Conservation (phyloP, 805 yeast species). For the Starmerella sp. region DNA sequence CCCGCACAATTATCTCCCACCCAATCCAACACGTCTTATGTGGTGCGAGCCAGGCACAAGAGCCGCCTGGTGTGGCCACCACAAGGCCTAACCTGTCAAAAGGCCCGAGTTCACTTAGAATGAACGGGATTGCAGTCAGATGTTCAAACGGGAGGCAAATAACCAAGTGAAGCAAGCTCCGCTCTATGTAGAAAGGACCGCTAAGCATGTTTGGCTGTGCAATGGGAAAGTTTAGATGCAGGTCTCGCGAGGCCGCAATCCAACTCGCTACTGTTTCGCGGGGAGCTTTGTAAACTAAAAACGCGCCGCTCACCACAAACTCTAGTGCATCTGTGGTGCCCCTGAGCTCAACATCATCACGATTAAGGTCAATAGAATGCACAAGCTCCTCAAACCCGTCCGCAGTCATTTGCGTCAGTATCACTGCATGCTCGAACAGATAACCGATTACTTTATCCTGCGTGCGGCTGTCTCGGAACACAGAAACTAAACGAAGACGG, state of each 20-base stretch:
- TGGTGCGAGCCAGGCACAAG: slow-evolving; percentile 2
- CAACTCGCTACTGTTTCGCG: background rate
- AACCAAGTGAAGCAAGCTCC: slow-evolving; percentile 1
- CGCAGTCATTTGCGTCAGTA: background rate
- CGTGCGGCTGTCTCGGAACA: background rate
- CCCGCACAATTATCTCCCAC: slow-evolving; percentile 3
- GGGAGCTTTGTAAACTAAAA: background rate
- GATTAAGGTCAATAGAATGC: background rate
- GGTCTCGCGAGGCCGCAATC: slow-evolving; percentile 8
- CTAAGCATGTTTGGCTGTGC: background rate
- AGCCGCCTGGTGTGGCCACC: background rate
- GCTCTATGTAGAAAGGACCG: background rate
- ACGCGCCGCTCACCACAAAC: background rate
- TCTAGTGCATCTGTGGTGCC: background rate
- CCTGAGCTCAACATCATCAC: background rate
- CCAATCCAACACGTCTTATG: slow-evolving; percentile 14
- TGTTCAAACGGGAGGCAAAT: slow-evolving; percentile 9
- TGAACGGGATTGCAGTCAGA: slow-evolving; percentile 1
- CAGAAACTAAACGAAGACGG: background rate
- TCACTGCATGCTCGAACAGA: slow-evolving; percentile 9
- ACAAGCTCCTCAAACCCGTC: slow-evolving; percentile 8
- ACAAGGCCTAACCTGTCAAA: slow-evolving; percentile 15
- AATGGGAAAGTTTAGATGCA: slow-evolving; percentile 1
- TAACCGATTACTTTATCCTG: background rate
- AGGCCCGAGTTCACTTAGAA: slow-evolving; percentile 8